Base-by-base conservation (phyloP, 106 monocot species). In the Vanilla planifolia region DNA sequence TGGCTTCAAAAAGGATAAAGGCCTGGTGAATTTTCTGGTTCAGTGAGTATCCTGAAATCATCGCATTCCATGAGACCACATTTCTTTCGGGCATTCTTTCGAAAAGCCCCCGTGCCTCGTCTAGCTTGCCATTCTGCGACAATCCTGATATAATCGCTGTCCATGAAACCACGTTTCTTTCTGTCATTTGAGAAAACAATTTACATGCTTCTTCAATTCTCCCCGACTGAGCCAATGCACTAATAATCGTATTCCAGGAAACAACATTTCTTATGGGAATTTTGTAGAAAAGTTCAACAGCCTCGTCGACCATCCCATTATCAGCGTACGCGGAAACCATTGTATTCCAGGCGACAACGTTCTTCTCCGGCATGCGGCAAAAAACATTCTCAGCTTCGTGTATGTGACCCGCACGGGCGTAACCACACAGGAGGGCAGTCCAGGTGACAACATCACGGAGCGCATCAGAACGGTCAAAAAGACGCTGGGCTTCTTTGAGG, bases 381-480 rank as follows among this genome's bases (percentile, higher is more conserved):
- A 91, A 91, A 17, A 91, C 56, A 0, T 57, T 17, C 43, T 73
- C 68, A 21, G 91, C 91, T 19, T 74, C 71, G 9, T 55, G 62
- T 26, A 91, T 36, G 0, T 32, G 51, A 14, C 62, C 59, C 4
- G 59, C 61, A 2, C 73, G 62, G 0, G 67, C 47, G 52, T 83
- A 80, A 14, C 79, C 86, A 0, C 73, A 71, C 60, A 92, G 66
- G 66, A 92, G 64, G 4, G 91, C 80, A 16, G 86, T 92, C 79
- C 82, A 92, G 2, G 86, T 86, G 33, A 86, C 71, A 21, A 86
- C 79, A 40, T 92, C 75, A 58, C 67, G 71, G 46, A 67, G 32
- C 8, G 84, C 60, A 13, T 64, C 67, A 0, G 79, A 62, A 27
- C 73, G 69, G 36, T 83, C 75, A 55, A 92, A 79, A 5, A 92